Conservation (phyloP, 352 stramenopile genomes). For the Elongisporangium undulatum region DNA sequence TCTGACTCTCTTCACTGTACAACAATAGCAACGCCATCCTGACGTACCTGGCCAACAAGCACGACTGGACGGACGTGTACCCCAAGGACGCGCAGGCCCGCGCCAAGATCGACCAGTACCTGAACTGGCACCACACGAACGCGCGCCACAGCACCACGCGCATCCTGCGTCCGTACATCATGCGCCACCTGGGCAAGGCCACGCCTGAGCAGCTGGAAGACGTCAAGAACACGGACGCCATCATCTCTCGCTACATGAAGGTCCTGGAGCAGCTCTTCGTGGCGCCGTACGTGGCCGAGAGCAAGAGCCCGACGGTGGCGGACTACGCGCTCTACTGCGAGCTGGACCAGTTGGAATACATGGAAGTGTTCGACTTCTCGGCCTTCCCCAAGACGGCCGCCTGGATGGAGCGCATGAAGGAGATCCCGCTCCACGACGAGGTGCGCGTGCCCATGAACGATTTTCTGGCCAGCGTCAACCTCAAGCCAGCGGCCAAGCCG, state of each 20-base stretch:
- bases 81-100: slow-evolving; percentile 32
- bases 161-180: slow-evolving; percentile 34
- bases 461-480: slow-evolving; percentile 2
- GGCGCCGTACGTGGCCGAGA: slow-evolving; percentile 18
- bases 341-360: slow-evolving; percentile 27
- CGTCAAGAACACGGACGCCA: slow-evolving; percentile 14
- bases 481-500: neutral
- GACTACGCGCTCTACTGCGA: slow-evolving; percentile 44
- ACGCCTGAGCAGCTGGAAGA: slow-evolving; percentile 14
- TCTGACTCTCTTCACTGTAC: neutral
- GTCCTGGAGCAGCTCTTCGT: slow-evolving; percentile 30
- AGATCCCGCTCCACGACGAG: slow-evolving; percentile 18
- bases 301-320: slow-evolving; percentile 25
- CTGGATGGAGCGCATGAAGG: slow-evolving; percentile 28
- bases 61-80: slow-evolving; percentile 43
- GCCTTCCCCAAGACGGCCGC: slow-evolving; percentile 15
- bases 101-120: slow-evolving; percentile 59
- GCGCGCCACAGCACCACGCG: slow-evolving; percentile 30
- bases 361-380: slow-evolving; percentile 26
- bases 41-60: slow-evolving; percentile 43
- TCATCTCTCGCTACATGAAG: slow-evolving; percentile 13
- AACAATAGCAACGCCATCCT: slow-evolving; percentile 47
- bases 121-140: slow-evolving; percentile 71
- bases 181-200: slow-evolving; percentile 16
- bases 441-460: slow-evolving; percentile 6